Evolutionary conservation across 345 rosid species (phyloP).

Genomic region (Lepidium africanum): DNA sequence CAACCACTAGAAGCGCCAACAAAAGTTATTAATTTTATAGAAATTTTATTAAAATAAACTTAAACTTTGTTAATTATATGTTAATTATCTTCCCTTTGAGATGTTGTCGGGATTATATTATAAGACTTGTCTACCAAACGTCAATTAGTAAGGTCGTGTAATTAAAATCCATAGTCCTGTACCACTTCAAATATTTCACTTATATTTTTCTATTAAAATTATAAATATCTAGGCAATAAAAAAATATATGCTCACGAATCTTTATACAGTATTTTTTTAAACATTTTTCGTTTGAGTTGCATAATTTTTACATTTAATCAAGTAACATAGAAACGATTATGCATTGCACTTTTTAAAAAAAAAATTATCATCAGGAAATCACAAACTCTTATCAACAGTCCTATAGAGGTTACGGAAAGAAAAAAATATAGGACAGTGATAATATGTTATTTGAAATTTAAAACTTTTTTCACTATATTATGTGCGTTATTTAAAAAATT

Average conservation of each 20-base stretch:
- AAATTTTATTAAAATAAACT: neutral
- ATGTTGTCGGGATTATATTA: neutral
- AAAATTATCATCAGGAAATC: too few species aligned
- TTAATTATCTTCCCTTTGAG: neutral
- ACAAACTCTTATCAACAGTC: too few species aligned
- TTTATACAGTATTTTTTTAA: neutral
- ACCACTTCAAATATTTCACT: neutral
- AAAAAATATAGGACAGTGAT: too few species aligned
- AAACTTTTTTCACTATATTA: too few species aligned
- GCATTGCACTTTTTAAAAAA: too few species aligned
- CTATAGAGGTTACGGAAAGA: too few species aligned
- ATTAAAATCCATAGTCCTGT: neutral
- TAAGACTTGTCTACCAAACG: neutral
- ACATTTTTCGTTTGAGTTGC: neutral
- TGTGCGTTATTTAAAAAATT: too few species aligned
- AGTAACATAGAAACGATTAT: neutral
- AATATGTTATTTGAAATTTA: too few species aligned
- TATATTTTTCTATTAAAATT: neutral
- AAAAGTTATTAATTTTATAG: neutral
- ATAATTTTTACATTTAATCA: neutral
- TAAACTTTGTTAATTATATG: neutral
- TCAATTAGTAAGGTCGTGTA: slow-evolving; percentile 1
- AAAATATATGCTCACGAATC: too few species aligned
- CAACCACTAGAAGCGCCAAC: slow-evolving; percentile 22
- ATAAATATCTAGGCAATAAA: neutral